Evolutionary conservation across 192 early-diverging fungal species (phyloP).

Genomic region (Diversispora epigaea): DNA sequence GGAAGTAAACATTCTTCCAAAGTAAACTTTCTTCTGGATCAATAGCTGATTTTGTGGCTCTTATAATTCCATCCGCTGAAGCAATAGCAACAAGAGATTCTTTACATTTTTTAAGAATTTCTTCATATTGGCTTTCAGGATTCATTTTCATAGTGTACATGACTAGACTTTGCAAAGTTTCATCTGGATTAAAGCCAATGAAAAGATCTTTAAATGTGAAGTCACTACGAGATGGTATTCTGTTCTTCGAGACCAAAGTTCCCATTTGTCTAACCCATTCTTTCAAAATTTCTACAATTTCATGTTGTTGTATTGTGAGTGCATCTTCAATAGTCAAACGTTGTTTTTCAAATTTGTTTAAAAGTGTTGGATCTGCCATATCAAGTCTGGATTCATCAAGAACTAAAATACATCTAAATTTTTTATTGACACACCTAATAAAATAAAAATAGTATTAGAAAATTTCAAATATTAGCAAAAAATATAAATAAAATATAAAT

Average conservation of each 20-base stretch:
- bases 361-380: neutral
- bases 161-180: constrained; percentile 29
- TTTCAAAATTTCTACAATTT: neutral
- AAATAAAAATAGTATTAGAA: neutral
- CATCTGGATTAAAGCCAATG: constrained; percentile 23
- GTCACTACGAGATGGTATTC: neutral
- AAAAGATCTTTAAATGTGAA: constrained; percentile 29
- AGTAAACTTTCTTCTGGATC: neutral
- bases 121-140: neutral
- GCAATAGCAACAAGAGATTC: constrained; percentile 18
- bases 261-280: constrained; percentile 27
- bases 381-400: constrained; percentile 13
- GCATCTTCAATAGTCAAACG: constrained; percentile 11
- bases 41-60: neutral
- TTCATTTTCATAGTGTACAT: constrained; percentile 13
- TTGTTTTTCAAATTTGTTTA: constrained; percentile 28
- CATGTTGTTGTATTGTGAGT: neutral
- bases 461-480: no score
- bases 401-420: constrained; percentile 23
- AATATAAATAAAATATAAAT: neutral
- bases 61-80: constrained; percentile 25
- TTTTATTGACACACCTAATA: neutral
- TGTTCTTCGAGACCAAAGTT: neutral
- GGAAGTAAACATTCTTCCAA: constrained; percentile 23
- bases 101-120: constrained; percentile 29